These are phyloP conservation scores for Lophiotrema nucula DNA, from an alignment of 495 filamentous ascomycete species.

Conservation along the genomic window DNA sequence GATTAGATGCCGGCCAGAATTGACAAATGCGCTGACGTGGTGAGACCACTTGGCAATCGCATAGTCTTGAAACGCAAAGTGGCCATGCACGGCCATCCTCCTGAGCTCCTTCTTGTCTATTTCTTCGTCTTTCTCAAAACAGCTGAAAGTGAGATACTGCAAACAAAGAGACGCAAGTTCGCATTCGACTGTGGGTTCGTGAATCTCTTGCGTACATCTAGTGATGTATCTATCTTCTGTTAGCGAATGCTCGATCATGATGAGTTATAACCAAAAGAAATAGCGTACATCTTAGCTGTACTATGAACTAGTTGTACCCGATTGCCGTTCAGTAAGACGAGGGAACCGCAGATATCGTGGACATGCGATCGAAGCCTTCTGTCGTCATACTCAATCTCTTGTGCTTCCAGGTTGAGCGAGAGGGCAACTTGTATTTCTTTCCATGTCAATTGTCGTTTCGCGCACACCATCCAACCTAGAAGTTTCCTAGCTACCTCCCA, in stretches of 20 bases:
- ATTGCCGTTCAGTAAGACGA: slow-evolving; percentile 33
- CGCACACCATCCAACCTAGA: slow-evolving; percentile 49
- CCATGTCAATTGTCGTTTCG: slow-evolving; percentile 48
- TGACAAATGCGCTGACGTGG: slow-evolving; percentile 35
- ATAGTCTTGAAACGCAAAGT: slow-evolving; percentile 45
- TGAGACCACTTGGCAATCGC: slow-evolving; percentile 43
- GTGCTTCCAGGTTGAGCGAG: slow-evolving; percentile 17
- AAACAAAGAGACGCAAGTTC: slow-evolving; percentile 43
- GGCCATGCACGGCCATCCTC: slow-evolving; percentile 29
- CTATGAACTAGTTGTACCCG: slow-evolving; percentile 42
- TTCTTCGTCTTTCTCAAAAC: slow-evolving; percentile 32
- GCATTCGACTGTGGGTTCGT: slow-evolving; percentile 37
- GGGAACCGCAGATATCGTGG: slow-evolving; percentile 47
- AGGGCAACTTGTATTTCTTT: slow-evolving; percentile 49
- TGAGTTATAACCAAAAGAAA: neutral
- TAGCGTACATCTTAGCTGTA: slow-evolving; percentile 46
- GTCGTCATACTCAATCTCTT: slow-evolving; percentile 15
- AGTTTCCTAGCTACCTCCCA: slow-evolving; percentile 41
- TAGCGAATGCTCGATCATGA: neutral
- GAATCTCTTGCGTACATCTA: slow-evolving; percentile 33
- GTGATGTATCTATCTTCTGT: slow-evolving; percentile 29
- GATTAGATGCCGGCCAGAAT: slow-evolving; percentile 10
- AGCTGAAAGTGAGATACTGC: slow-evolving; percentile 42
- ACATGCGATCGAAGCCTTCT: slow-evolving; percentile 37
- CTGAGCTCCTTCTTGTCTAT: slow-evolving; percentile 25